Evolutionary conservation across 208 protist genomes (phyloP).

Genomic region (Naegleria fowleri): DNA sequence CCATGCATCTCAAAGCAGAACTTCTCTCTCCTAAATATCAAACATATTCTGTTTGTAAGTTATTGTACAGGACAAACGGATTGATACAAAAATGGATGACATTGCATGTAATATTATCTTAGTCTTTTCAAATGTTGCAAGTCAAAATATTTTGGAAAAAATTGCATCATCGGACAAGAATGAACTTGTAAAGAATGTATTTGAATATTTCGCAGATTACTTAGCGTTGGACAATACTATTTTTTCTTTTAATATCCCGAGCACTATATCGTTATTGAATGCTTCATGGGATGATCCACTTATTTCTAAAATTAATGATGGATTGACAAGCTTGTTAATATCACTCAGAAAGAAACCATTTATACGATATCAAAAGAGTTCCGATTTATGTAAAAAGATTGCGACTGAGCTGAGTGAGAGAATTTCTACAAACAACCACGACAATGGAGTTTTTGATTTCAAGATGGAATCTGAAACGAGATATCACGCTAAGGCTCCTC

Average conservation of each 20-base stretch:
- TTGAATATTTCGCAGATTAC: constrained; percentile 28
- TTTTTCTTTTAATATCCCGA: constrained; percentile 23
- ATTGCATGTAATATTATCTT: no score
- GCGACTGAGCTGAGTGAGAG: not conserved
- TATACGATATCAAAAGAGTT: not conserved
- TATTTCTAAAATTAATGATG: not conserved
- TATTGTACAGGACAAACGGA: not conserved
- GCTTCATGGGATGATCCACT: not conserved
- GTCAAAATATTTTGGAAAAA: not conserved
- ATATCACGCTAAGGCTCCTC: not conserved
- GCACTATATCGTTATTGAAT: not conserved
- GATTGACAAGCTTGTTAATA: not conserved
- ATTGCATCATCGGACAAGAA: constrained; percentile 1
- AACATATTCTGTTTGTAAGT: constrained; percentile 21
- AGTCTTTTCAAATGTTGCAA: constrained; percentile 23
- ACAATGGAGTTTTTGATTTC: constrained; percentile 34
- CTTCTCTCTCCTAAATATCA: constrained; percentile 15
- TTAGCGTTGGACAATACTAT: not conserved
- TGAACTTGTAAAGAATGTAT: constrained; percentile 18
- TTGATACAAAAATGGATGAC: not conserved
- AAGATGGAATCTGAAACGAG: constrained; percentile 8
- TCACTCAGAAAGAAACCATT: constrained; percentile 20
- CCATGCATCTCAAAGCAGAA: not conserved
- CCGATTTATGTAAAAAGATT: not conserved
- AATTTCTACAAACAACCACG: constrained; percentile 8